Conservation (phyloP, 177 flowering plant genomes). For the Telopea speciosissima region DNA sequence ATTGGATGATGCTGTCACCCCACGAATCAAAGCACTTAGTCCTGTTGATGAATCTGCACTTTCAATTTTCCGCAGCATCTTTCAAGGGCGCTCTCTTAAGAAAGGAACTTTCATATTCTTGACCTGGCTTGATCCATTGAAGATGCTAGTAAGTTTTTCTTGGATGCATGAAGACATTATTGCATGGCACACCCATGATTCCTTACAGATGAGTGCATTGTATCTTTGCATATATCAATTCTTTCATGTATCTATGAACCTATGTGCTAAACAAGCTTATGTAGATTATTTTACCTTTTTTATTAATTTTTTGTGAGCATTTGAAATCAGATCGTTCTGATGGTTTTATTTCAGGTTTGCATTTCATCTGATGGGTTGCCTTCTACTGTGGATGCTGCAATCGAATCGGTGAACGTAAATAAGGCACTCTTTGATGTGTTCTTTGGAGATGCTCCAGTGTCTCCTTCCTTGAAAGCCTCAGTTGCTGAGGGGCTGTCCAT, state of each 20-base stretch:
- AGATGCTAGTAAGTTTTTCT: slow-evolving; percentile 59
- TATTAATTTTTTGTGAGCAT: not conserved
- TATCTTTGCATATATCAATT: not conserved
- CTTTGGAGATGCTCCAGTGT: slow-evolving; percentile 69
- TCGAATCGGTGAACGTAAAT: slow-evolving; percentile 55
- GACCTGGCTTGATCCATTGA: slow-evolving; percentile 72
- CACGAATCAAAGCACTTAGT: slow-evolving; percentile 54
- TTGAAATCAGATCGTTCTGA: slow-evolving; percentile 3
- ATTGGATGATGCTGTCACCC: slow-evolving; percentile 69
- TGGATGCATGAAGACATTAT: not conserved
- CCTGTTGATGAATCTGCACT: slow-evolving; percentile 70
- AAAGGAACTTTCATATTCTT: slow-evolving; percentile 71
- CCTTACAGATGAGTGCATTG: not conserved
- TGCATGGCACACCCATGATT: not conserved
- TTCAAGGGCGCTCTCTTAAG: slow-evolving; percentile 66
- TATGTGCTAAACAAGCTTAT: not conserved
- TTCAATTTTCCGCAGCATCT: slow-evolving; percentile 56
- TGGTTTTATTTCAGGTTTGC: slow-evolving; percentile 39
- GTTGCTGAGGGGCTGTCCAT: slow-evolving; percentile 47
- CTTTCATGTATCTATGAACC: not conserved
- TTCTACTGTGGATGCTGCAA: slow-evolving; percentile 53
- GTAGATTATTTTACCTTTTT: not conserved
- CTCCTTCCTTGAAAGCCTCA: slow-evolving; percentile 73
- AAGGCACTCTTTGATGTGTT: slow-evolving; percentile 69
- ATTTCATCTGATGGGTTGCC: slow-evolving; percentile 64